phyloP scores from a whole-genome alignment of 2,329 filamentous ascomycete genomes.

The Pseudogymnoascus sp. region DNA sequence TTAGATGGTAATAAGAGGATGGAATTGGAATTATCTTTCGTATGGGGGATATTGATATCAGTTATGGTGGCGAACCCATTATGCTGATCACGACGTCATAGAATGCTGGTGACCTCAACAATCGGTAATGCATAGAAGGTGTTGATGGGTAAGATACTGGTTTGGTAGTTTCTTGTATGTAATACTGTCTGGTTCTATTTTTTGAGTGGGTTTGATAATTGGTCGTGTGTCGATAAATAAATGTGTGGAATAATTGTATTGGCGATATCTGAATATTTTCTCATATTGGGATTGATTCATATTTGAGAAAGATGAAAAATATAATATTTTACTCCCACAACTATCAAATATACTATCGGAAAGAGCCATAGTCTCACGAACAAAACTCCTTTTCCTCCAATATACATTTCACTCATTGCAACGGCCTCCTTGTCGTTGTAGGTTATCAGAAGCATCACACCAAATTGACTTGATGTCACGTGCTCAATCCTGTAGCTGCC shows the following conservation, averaged over 20 bases:
- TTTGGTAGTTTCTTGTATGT: not conserved
- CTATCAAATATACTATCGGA: not conserved
- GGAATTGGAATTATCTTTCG: not conserved
- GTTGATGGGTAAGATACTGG: not conserved
- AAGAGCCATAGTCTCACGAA: not conserved
- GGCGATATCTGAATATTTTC: not conserved
- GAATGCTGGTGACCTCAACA: not conserved
- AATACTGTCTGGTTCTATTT: not conserved
- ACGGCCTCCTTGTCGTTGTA: not conserved
- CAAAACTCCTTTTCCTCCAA: rapidly evolving
- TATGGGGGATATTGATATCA: not conserved
- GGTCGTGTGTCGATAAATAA: no score
- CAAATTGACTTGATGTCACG: not conserved
- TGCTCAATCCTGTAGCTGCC: not conserved
- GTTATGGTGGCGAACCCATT: not conserved
- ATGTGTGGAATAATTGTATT: not conserved
- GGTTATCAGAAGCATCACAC: not conserved
- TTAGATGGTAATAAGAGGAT: not conserved
- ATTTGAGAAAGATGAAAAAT: not conserved
- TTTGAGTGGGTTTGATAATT: not conserved
- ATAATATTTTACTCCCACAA: not conserved
- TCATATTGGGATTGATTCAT: not conserved
- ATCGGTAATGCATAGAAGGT: not conserved
- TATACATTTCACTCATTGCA: not conserved
- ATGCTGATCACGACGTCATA: not conserved